phyloP scores from a whole-genome alignment of 805 yeast species.

The Cyberlindnera americana region DNA sequence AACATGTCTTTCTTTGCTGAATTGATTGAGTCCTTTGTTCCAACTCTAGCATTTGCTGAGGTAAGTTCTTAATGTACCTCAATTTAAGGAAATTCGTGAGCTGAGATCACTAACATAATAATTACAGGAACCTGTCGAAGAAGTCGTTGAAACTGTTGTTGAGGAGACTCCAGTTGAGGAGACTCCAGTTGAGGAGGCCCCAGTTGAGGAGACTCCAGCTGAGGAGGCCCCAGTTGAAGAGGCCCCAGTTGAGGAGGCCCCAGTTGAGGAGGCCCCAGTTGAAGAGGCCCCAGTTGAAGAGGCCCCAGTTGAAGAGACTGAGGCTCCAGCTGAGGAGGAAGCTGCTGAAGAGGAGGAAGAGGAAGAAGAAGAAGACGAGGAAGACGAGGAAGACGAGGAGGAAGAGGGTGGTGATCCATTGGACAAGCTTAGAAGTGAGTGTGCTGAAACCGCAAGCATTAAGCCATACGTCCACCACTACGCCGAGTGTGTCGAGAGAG shows the following conservation, averaged over 20 bases:
- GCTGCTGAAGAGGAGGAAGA: conserved; percentile 26
- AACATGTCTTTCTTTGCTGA: conserved; percentile 18
- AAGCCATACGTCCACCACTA: conserved; percentile 80
- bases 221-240: conserved; percentile 11
- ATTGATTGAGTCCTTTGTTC: conserved; percentile 70
- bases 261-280: conserved; percentile 11
- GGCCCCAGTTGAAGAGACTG: conserved; percentile 14
- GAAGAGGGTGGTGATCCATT: conserved; percentile 66
- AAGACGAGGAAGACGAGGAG: conserved; percentile 66
- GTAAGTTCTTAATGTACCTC: conserved; percentile 9
- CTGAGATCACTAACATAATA: conserved; percentile 8
- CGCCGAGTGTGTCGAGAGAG: conserved; percentile 94
- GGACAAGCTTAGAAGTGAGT: conserved; percentile 64
- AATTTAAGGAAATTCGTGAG: not conserved
- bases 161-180: conserved; percentile 8
- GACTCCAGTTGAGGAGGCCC: conserved; percentile 8
- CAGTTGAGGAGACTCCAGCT: conserved; percentile 8
- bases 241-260: conserved; percentile 11
- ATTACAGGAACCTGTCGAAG: conserved; percentile 11
- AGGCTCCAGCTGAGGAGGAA: conserved; percentile 19
- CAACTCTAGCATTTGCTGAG: conserved; percentile 81
- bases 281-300: conserved; percentile 6
- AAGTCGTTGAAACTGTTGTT: no score
- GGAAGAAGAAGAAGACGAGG: conserved; percentile 50
- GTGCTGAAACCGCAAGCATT: conserved; percentile 65